Conservation (phyloP, 2,329 filamentous ascomycete species). For the Fusarium ramigenum region DNA sequence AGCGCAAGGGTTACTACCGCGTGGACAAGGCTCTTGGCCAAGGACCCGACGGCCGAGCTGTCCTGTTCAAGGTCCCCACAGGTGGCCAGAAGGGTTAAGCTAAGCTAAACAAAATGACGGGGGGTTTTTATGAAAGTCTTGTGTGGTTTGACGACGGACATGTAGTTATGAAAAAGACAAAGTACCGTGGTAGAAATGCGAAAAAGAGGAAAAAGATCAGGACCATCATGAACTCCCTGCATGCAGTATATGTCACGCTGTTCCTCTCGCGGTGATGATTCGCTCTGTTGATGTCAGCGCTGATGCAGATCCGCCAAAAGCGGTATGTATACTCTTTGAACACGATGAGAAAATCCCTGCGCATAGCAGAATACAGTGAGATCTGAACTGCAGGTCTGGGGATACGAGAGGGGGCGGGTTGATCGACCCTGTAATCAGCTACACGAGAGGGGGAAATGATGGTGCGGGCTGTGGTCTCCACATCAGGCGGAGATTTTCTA, state of each 20-base stretch:
- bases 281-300: constrained; percentile 19
- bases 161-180: constrained; percentile 30
- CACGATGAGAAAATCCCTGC: neutral
- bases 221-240: neutral
- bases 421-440: neutral
- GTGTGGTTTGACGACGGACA: constrained; percentile 35
- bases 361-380: too few species aligned
- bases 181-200: constrained; percentile 10
- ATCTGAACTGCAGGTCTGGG: constrained; percentile 5
- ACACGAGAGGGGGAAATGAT: constrained; percentile 18
- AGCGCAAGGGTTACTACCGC: constrained; percentile 91
- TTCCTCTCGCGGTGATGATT: neutral
- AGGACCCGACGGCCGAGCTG: constrained; percentile 62
- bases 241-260: neutral
- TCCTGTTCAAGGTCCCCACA: constrained; percentile 67
- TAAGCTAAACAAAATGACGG: neutral
- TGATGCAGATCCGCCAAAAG: neutral
- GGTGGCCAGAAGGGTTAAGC: constrained; percentile 54
- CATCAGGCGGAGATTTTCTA: neutral
- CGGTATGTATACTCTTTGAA: neutral
- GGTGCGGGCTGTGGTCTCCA: neutral
- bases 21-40: constrained; percentile 73
- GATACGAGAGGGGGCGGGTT: constrained; percentile 10
- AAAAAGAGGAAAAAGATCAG: constrained; percentile 16
- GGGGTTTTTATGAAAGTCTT: neutral